Base-by-base conservation (phyloP, 495 filamentous ascomycete genomes). In the Penicillium macrosclerotiorum region DNA sequence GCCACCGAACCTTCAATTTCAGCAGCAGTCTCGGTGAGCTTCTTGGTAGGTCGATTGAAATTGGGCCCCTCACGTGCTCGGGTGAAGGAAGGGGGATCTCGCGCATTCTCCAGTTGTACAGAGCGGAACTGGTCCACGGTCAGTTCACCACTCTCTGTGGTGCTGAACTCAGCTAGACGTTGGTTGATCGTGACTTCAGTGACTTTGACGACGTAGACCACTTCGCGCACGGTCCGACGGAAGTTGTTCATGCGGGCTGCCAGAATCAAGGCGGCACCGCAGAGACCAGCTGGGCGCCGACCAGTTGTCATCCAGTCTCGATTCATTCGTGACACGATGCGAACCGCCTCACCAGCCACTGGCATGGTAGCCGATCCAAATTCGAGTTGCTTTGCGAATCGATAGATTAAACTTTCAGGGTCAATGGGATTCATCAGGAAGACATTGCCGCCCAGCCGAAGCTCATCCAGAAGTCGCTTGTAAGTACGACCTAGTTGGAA, bases 181-280 rank as follows among this genome's bases (percentile, higher is more conserved):
- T 91, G 86, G 44, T 84, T 83, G 51, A 98, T 87, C 3, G 93
- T 98, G 23, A 85, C 72, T 54, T 94, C 92, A 8, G 90, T 89
- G 22, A 96, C 91, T 54, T 95, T 96, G 47, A 95, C 94, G 13
- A 96, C 83, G 57, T 95, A 96, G 22, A 97, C 93, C 8, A 97
- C 85, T 68, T 98, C 93, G 19, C 89, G 78, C 5, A 94, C 81
- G 0, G 88, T 93, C 14, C 93, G 85, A 27, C 92, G 84, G 63
- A 92, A 97, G 64, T 96, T 96, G 73, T 96, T 94, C 83, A 96
- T 95, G 24, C 94, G 86, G 8, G 93, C 90, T 16, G 93, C 94
- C 51, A 98, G 81, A 51, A 98, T 88, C 45, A 98, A 77, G 47
- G 90, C 90, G 8, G 93, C 94, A 47, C 93, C 94, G 66, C 90